phyloP scores from a whole-genome alignment of 164 flowering plant genomes.

The Liriodendron chinense region DNA sequence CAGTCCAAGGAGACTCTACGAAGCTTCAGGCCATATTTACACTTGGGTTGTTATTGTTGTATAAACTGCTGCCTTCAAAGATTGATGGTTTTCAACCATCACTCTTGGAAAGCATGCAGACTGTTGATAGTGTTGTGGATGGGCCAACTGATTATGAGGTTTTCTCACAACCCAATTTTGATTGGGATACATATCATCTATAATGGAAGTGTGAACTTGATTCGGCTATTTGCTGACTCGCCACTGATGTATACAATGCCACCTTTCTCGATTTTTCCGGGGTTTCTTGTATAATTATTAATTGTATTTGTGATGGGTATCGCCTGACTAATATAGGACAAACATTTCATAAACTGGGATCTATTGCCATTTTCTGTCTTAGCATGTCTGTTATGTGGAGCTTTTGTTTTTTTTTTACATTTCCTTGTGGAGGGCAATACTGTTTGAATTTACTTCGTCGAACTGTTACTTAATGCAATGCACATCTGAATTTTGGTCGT shows the following conservation, averaged over 20 bases:
- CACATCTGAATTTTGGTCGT: no score
- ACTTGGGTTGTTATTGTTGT: slow-evolving; percentile 65
- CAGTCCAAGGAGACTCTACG: slow-evolving; percentile 83
- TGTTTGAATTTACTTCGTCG: no score
- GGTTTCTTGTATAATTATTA: slow-evolving; percentile 3
- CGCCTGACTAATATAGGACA: not conserved
- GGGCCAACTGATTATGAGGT: slow-evolving; percentile 90
- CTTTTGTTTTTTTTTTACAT: no score
- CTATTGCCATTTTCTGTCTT: not conserved
- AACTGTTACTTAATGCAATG: no score
- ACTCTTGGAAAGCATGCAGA: slow-evolving; percentile 72
- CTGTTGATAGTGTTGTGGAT: slow-evolving; percentile 63
- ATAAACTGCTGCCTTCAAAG: slow-evolving; percentile 77
- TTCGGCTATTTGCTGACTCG: slow-evolving; percentile 1
- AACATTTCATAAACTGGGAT: not conserved
- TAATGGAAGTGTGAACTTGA: slow-evolving; percentile 25
- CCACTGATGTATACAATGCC: slow-evolving; percentile 5
- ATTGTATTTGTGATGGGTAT: not conserved
- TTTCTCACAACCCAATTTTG: slow-evolving; percentile 82
- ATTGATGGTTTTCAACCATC: slow-evolving; percentile 65
- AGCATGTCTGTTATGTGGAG: no score
- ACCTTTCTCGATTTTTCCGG: not conserved
- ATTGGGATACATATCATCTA: slow-evolving; percentile 74
- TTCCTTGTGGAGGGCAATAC: no score
- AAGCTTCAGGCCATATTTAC: slow-evolving; percentile 96